phyloP scores from a whole-genome alignment of 768 basidiomycete species.

The Phylloporus arenicola region DNA sequence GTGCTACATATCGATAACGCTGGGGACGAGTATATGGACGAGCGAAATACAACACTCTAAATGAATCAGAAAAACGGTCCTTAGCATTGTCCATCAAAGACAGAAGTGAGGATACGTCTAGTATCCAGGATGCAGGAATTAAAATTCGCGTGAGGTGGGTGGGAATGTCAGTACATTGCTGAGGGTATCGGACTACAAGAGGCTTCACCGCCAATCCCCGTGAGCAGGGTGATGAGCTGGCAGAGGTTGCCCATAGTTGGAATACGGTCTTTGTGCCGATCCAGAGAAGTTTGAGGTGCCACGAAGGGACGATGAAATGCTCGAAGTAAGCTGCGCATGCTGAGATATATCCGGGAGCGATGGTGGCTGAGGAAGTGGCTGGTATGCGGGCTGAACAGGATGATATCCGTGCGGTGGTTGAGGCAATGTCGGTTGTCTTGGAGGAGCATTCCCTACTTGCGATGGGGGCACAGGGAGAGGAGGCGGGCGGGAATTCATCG shows the following conservation, averaged over 20 bases:
- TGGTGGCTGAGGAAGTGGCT: conserved; percentile 32
- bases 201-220: conserved; percentile 25
- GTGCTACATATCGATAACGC: conserved; percentile 9
- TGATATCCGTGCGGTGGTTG: conserved; percentile 44
- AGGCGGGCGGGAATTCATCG: conserved; percentile 11
- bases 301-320: conserved; percentile 19
- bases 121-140: conserved; percentile 9
- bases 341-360: conserved; percentile 29
- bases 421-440: conserved; percentile 48
- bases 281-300: conserved; percentile 34
- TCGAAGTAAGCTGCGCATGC: conserved; percentile 21
- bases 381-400: conserved; percentile 37
- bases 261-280: conserved; percentile 37
- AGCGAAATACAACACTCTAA: conserved; percentile 19
- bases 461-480: conserved; percentile 26
- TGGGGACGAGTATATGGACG: background rate
- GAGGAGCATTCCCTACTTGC: conserved; percentile 23
- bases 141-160: conserved; percentile 9
- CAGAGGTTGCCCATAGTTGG: conserved; percentile 29
- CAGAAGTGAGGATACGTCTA: conserved; percentile 2
- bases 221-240: conserved; percentile 22
- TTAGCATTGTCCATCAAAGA: conserved; percentile 1
- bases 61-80: conserved; percentile 1
- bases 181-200: conserved; percentile 8
- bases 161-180: conserved; percentile 14